Conservation (phyloP, 176 grass and related monocot species). For the Juncus inflexus region DNA sequence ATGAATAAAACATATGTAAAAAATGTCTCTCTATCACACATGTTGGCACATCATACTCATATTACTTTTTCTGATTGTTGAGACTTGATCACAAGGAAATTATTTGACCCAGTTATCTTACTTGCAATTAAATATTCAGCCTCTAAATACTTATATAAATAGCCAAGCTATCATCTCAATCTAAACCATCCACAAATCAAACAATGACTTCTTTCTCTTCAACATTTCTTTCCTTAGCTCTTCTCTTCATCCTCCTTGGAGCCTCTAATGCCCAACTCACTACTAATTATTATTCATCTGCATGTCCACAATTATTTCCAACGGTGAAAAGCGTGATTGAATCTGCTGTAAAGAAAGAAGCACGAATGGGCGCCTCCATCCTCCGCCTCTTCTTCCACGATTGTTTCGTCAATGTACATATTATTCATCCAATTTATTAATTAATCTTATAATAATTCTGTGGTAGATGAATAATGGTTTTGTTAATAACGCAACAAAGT, state of each 20-base stretch:
- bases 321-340: slow-evolving; percentile 30
- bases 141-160: too few species aligned
- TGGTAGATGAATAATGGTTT: too few species aligned
- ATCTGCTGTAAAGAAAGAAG: slow-evolving; percentile 14
- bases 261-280: slow-evolving; percentile 37
- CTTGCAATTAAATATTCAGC: too few species aligned
- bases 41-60: too few species aligned
- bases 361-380: slow-evolving; percentile 56
- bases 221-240: slow-evolving; percentile 14
- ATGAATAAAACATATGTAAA: too few species aligned
- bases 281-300: slow-evolving; percentile 36
- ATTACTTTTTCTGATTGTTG: too few species aligned
- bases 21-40: too few species aligned
- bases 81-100: too few species aligned
- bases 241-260: slow-evolving; percentile 30
- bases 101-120: too few species aligned
- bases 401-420: slow-evolving; percentile 43
- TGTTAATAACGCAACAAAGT: too few species aligned
- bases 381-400: slow-evolving; percentile 54
- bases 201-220: slow-evolving; percentile 17
- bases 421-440: too few species aligned
- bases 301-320: slow-evolving; percentile 38
- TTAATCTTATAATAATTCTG: too few species aligned
- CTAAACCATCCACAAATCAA: neutral
- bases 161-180: neutral